Conservation (phyloP, 768 basidiomycete species). For the Termitomyces sp. region DNA sequence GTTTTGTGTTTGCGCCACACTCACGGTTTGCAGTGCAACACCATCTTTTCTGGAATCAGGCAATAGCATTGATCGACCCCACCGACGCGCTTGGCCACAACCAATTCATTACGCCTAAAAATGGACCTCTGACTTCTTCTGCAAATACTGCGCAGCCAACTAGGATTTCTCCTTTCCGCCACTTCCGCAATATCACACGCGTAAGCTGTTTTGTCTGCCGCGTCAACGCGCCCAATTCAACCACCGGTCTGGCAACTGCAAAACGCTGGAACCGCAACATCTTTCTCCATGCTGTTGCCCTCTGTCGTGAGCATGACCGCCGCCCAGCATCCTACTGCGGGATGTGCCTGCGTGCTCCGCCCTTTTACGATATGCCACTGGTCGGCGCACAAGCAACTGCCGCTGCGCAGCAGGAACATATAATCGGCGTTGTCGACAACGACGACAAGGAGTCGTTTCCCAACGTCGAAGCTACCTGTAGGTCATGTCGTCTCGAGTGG, state of each 20-base stretch:
- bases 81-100: constrained; percentile 49
- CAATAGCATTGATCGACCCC: constrained; percentile 59
- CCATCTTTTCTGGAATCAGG: constrained; percentile 71
- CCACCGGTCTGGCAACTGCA: constrained; percentile 45
- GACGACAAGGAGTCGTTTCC: constrained; percentile 73
- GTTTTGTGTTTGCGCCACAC: not conserved
- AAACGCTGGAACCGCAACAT: constrained; percentile 43
- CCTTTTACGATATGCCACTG: constrained; percentile 31
- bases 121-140: constrained; percentile 30
- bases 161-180: constrained; percentile 49
- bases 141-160: constrained; percentile 29
- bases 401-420: constrained; percentile 18
- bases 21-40: constrained; percentile 48
- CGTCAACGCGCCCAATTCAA: constrained; percentile 54
- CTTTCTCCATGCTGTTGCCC: constrained; percentile 40
- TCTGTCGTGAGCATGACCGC: constrained; percentile 66
- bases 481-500: constrained; percentile 61
- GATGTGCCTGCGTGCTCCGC: constrained; percentile 63
- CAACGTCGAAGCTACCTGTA: constrained; percentile 63
- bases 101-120: constrained; percentile 40
- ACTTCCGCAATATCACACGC: constrained; percentile 56
- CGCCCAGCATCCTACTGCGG: constrained; percentile 54
- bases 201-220: constrained; percentile 66
- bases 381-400: constrained; percentile 12
- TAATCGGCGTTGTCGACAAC: constrained; percentile 58